Evolutionary conservation across 148 eudicot genomes (phyloP).

Genomic region (Nyssa sinensis): DNA sequence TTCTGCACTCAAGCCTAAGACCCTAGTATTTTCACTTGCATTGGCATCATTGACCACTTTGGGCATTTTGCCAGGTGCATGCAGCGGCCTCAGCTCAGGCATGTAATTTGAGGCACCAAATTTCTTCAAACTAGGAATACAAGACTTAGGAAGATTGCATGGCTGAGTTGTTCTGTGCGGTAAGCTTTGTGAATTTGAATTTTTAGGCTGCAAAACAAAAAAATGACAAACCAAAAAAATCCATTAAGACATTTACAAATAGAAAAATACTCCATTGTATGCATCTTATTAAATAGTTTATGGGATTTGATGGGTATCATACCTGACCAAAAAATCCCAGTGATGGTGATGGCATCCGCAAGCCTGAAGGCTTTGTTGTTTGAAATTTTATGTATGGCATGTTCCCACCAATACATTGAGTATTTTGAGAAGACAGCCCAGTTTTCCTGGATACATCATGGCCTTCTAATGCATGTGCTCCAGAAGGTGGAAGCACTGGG

Average conservation of each 20-base stretch:
- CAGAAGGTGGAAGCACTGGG: conserved; percentile 22
- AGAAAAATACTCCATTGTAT: background rate
- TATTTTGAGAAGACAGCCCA: conserved; percentile 22
- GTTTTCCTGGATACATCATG: conserved; percentile 21
- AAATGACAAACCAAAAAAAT: conserved; percentile 3
- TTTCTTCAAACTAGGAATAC: conserved; percentile 25
- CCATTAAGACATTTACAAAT: background rate
- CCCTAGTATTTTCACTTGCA: conserved; percentile 14
- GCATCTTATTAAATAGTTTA: background rate
- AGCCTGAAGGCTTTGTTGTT: conserved; percentile 68
- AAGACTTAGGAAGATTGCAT: conserved; percentile 25
- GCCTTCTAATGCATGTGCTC: conserved; percentile 26
- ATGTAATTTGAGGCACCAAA: conserved; percentile 17
- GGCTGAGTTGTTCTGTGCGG: conserved; percentile 25
- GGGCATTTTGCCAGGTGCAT: conserved; percentile 8
- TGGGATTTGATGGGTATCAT: conserved; percentile 12
- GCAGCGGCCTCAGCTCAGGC: conserved; percentile 30
- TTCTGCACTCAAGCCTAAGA: conserved; percentile 20
- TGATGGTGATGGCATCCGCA: conserved; percentile 97
- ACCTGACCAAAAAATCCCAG: conserved; percentile 86
- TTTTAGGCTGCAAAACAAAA: conserved; percentile 29
- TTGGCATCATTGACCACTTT: conserved; percentile 12
- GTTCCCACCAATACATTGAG: conserved; percentile 18
- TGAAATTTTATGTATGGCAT: conserved; percentile 27
- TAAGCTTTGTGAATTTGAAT: conserved; percentile 25